Base-by-base conservation (phyloP, 208 protist genomes). In the Leishmania tropica region DNA sequence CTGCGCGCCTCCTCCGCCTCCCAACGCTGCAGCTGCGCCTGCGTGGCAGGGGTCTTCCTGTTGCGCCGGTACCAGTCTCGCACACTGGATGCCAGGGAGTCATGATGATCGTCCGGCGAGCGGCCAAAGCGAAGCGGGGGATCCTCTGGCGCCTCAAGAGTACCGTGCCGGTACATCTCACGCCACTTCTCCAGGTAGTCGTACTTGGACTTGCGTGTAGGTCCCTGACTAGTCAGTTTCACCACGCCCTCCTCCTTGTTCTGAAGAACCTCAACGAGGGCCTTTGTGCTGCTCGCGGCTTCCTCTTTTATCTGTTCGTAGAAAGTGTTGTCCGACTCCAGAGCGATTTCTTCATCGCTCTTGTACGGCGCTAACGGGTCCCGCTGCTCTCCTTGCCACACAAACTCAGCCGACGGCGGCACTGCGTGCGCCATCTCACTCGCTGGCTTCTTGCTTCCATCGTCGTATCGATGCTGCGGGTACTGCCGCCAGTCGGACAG, bases 111-210 rank as follows among this genome's bases (percentile, higher is more conserved):
- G 71, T 94, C 92, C 6, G 90, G 86, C 3, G 79, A 87, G 67
- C 88, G 93, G 8, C 95, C 95, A 81, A 96, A 97, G 40, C 88
- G 90, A 45, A 96, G 78, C 24, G 85, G 76, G 19, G 93, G 92
- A 17, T 75, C 83, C n/a, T 95, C 92, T 35, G 95, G 93, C 5
- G 85, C 94, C 70, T 98, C 95, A 45, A 98, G 92, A 3, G 93
- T 96, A 65, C 95, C 95, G 79, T 97, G 93, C 7, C 90, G 92
- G 83, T 98, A 98, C 95, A 98, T 98, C 72, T 97, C 92, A n/a
- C 93, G 80, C 92, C 93, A 98, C 83, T 96, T 96, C 75, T 93
- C 86, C 71, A 98, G 83, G 81, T 98, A 98, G 81, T 98, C 95
- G 81, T 96, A 93, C 87, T 96, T 97, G 51, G 95, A 96, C 5